A percentile compares a stretch with the other conserved stretches of the same genome.
Conservation (phyloP, 2,329 filamentous ascomycete species). For the Fusarium verrucosum region DNA sequence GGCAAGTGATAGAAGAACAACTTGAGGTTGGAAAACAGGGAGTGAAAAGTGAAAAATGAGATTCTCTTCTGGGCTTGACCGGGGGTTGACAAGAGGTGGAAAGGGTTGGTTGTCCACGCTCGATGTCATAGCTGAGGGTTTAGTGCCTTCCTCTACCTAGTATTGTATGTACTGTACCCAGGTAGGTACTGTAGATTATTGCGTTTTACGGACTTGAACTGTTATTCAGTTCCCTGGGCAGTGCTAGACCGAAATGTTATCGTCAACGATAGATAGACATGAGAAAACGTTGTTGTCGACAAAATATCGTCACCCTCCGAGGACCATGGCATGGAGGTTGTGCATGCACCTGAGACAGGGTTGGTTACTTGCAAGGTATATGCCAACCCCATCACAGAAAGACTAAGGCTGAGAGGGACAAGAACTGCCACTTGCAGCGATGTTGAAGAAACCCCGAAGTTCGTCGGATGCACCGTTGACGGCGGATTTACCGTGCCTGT, state of each 20-base stretch:
- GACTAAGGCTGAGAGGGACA: conserved; percentile 7
- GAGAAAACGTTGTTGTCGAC: conserved; percentile 7
- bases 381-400: conserved; percentile 20
- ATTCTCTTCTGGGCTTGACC: conserved; percentile 21
- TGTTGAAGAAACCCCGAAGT: conserved; percentile 29
- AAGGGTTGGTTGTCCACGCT: conserved; percentile 11
- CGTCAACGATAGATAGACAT: conserved; percentile 19
- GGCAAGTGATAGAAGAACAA: conserved; percentile 10
- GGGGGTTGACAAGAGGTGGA: conserved; percentile 16
- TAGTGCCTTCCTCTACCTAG: neutral
- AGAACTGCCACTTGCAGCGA: conserved; percentile 25
- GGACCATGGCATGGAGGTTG: neutral
- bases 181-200: neutral
- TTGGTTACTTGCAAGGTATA: conserved; percentile 32
- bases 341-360: conserved; percentile 22
- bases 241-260: neutral
- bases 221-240: neutral
- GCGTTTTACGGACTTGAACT: neutral
- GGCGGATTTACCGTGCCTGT: neutral
- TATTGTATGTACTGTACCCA: too few relatives aligned
- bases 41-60: conserved; percentile 35
- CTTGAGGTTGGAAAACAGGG: conserved; percentile 26
- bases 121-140: conserved; percentile 11
- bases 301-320: conserved; percentile 15
- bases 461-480: conserved; percentile 26